Evolutionary conservation across 176 grass and related monocot genomes (phyloP).

Genomic region (Ensete glaucum): DNA sequence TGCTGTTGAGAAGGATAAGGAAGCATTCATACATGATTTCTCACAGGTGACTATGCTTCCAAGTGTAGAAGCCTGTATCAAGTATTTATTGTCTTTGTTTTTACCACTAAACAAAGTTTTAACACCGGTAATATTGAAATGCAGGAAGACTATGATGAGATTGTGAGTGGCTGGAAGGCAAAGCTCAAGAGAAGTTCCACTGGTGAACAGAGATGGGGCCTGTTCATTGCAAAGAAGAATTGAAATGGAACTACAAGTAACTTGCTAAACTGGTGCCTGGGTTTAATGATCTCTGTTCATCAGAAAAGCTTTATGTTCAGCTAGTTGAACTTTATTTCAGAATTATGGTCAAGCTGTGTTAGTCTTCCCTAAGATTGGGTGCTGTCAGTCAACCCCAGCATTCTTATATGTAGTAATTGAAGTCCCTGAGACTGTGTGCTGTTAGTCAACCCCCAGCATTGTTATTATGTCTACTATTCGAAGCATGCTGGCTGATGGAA

Average conservation of each 20-base stretch:
- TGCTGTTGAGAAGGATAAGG: slow-evolving; percentile 63
- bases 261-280: not conserved
- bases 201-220: slow-evolving; percentile 89
- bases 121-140: slow-evolving; percentile 12
- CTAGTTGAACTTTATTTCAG: not conserved
- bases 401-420: not conserved
- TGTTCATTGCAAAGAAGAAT: slow-evolving; percentile 82
- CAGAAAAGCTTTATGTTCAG: not conserved
- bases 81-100: not conserved
- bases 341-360: not conserved
- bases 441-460: not conserved
- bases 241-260: not conserved
- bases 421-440: not conserved
- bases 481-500: not conserved
- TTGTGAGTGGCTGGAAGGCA: slow-evolving; percentile 89
- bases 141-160: slow-evolving; percentile 83
- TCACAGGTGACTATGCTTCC: slow-evolving; percentile 42
- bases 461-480: not conserved
- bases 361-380: not conserved
- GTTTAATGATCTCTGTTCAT: not conserved
- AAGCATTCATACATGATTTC: slow-evolving; percentile 66
- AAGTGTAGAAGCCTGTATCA: not conserved
- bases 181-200: slow-evolving; percentile 74
- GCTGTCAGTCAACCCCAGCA: not conserved
- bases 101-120: not conserved